phyloP scores from a whole-genome alignment of 2,329 filamentous ascomycete species.

The Lachnellula arida region DNA sequence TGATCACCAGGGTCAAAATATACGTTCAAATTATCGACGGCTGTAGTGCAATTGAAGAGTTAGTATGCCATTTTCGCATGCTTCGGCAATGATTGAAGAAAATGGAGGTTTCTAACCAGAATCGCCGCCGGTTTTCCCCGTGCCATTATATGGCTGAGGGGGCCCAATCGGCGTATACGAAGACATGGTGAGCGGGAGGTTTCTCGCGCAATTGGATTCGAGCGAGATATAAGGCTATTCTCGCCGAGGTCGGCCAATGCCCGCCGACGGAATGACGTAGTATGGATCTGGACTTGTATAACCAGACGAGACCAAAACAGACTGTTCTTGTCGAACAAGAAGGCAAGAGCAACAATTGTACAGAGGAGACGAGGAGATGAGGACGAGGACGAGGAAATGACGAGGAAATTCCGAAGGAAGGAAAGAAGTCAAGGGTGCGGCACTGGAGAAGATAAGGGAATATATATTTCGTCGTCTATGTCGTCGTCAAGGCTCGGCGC shows the following conservation, averaged over 20 bases:
- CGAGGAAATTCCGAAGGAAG: neutral
- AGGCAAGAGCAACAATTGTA: neutral
- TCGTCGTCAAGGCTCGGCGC: no score
- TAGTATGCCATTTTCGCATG: neutral
- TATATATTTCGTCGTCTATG: no score
- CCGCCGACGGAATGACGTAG: neutral
- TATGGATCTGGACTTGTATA: neutral
- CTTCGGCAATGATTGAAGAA: neutral
- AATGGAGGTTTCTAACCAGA: conserved; percentile 28
- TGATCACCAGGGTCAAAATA: conserved; percentile 91
- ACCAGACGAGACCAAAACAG: neutral
- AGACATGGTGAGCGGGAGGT: conserved; percentile 16
- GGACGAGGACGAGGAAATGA: neutral
- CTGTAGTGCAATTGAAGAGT: conserved; percentile 41
- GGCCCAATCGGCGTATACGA: conserved; percentile 41
- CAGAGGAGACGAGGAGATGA: no score
- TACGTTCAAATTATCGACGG: conserved; percentile 85
- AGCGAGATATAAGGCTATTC: conserved; percentile 1
- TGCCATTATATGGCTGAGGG: conserved; percentile 59
- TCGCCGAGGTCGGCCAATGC: conserved; percentile 18
- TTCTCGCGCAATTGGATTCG: conserved; percentile 3
- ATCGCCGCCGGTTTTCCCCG: conserved; percentile 35
- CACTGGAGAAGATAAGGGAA: neutral
- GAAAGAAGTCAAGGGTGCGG: no score
- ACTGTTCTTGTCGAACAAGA: neutral